Evolutionary conservation across 2,329 filamentous ascomycete species (phyloP).

Genomic region (Fusarium sp.): DNA sequence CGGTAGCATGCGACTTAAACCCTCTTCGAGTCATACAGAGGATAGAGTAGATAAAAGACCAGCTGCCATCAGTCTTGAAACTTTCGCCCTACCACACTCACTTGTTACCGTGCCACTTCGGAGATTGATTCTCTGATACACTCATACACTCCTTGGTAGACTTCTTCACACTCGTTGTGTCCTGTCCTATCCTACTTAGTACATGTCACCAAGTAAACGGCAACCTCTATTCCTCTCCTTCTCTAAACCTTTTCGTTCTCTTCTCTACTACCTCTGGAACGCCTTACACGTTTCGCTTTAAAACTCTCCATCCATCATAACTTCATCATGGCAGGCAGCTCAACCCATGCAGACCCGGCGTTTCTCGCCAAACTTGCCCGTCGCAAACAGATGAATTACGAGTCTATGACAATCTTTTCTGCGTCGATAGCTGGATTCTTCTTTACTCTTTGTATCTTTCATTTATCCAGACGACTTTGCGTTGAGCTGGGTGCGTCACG

Average conservation of each 20-base stretch:
- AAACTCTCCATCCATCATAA: not conserved
- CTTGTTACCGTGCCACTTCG: constrained; percentile 32
- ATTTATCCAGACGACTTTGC: constrained; percentile 33
- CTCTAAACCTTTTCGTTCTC: not conserved
- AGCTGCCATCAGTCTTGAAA: constrained; percentile 8
- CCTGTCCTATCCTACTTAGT: constrained; percentile 41
- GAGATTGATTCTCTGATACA: constrained; percentile 32
- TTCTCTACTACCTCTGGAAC: constrained; percentile 3
- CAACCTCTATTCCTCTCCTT: constrained; percentile 18
- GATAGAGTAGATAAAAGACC: constrained; percentile 18
- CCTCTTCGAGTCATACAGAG: not conserved
- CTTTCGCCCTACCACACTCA: constrained; percentile 21
- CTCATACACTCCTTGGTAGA: constrained; percentile 25
- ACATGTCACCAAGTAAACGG: constrained; percentile 26
- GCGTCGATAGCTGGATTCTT: constrained; percentile 35
- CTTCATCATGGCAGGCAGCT: constrained; percentile 36
- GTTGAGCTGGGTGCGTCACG: constrained; percentile 26
- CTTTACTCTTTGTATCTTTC: constrained; percentile 23
- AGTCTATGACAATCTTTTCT: constrained; percentile 47
- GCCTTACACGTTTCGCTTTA: not conserved
- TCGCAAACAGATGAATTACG: constrained; percentile 47
- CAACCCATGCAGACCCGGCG: constrained; percentile 31
- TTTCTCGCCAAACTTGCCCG: constrained; percentile 44
- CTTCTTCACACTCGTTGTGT: constrained; percentile 36
- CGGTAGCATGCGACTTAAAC: not conserved